Percentiles rank a stretch among this genome's conserved stretches.
Conservation (phyloP, 192 early-diverging fungal species). For the Ambispora gerdemannii region DNA sequence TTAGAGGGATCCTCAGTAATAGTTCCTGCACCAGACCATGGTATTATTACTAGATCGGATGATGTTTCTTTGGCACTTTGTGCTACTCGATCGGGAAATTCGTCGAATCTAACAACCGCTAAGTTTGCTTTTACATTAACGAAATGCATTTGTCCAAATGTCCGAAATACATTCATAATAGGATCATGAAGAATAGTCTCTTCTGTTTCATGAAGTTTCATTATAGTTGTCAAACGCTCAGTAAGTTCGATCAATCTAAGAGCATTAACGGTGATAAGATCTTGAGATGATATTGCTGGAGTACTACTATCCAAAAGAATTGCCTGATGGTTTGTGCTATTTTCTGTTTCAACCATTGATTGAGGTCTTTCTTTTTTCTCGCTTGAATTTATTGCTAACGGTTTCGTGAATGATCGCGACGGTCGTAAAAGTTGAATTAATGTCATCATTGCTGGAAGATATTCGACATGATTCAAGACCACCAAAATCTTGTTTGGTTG, state of each 20-base stretch:
- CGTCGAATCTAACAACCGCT: constrained; percentile 54
- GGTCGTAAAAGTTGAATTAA: constrained; percentile 34
- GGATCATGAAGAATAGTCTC: constrained; percentile 67
- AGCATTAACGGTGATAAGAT: constrained; percentile 48
- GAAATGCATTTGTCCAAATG: constrained; percentile 73
- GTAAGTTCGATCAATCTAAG: constrained; percentile 78
- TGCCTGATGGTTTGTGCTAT: not conserved
- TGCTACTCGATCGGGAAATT: constrained; percentile 67
- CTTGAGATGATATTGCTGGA: constrained; percentile 2
- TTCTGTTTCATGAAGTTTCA: constrained; percentile 68
- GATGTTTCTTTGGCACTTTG: constrained; percentile 53
- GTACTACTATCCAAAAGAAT: not conserved
- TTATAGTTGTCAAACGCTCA: constrained; percentile 75
- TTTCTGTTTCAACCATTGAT: not conserved
- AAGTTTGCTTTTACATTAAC: constrained; percentile 63
- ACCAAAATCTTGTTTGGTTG: constrained; percentile 31
- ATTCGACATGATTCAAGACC: constrained; percentile 42
- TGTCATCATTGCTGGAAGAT: constrained; percentile 44
- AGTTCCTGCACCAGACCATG: constrained; percentile 26
- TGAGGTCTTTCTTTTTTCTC: not conserved
- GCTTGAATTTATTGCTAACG: not conserved
- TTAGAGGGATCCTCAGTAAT: constrained; percentile 16
- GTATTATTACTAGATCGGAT: constrained; percentile 55
- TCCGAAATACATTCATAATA: constrained; percentile 76
- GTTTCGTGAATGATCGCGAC: constrained; percentile 3